Evolutionary conservation across 140 eudicot species (phyloP), one percentile per base, ranked within the genome.

Genomic region (Erigeron philadelphicus): DNA sequence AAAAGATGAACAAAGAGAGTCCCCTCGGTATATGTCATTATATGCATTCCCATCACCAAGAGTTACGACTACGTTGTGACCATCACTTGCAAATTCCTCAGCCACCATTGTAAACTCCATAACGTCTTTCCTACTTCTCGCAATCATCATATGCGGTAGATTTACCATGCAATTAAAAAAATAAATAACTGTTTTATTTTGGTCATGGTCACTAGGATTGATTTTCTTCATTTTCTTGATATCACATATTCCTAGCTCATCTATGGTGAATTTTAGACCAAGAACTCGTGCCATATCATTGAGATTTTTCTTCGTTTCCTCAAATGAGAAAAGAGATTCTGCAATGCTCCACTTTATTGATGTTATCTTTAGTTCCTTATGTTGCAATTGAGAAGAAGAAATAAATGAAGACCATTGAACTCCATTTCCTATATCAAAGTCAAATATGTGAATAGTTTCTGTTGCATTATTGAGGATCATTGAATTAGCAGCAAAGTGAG

Each of bases 381-480:
- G 59, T 40, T 64, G 54, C 9, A 35, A 13, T 11, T 55, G 66
- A 16, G 79, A 23, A 70, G 76, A 70, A 67, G 56, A 78, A 8
- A 82, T 73, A 55, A 82, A 45, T 6, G 78, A 19, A 4, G 74
- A 61, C 81, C 83, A 82, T 66, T 82, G 86, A 7, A 67, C 21
- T 16, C 83, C 83, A 9, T 74, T 78, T 44, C 86, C 83, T 9
- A 82, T 52, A 54, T 82, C 81, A 62, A 82, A 82, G 64, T 82
- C 86, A 18, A 70, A 11, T 17, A 78, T 58, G 67, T 59, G 73
- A 5, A 82, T 62, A 49, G 64, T 42, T n/a, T 75, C 72, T 2
- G 18, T 71, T 54, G 55, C 50, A 6, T 43, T 35, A 65, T 82
- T 67, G 8, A 78, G 86, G 53, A 82, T 82, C 23, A 70, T 69